phyloP scores from a whole-genome alignment of 2,329 filamentous ascomycete genomes.

The Aureobasidium mangrovei region DNA sequence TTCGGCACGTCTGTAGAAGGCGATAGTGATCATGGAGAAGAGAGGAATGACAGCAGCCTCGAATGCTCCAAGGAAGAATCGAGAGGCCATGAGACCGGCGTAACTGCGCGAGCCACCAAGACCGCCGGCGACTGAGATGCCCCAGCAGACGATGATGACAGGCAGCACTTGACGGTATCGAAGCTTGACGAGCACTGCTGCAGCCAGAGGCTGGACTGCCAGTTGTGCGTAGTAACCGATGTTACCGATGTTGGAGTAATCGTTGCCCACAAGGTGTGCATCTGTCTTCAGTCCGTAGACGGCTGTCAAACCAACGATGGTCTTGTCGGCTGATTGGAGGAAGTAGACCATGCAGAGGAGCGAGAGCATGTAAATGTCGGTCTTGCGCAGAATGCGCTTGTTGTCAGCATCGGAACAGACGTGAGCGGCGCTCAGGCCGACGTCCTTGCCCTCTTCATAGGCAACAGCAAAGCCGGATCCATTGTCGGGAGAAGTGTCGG shows the following conservation, averaged over 20 bases:
- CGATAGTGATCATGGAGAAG: constrained; percentile 15
- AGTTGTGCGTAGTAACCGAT: constrained; percentile 17
- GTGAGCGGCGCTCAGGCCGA: constrained; percentile 6
- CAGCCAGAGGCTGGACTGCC: constrained; percentile 13
- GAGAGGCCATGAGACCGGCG: constrained; percentile 15
- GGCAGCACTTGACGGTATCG: constrained; percentile 15
- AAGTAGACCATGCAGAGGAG: constrained; percentile 15
- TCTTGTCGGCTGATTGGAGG: constrained; percentile 14
- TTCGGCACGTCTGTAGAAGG: constrained; percentile 13
- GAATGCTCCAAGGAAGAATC: constrained; percentile 18
- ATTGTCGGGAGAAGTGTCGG: constrained; percentile 6
- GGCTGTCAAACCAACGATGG: constrained; percentile 15
- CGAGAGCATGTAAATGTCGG: constrained; percentile 15
- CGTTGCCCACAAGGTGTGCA: constrained; percentile 15
- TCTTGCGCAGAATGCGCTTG: constrained; percentile 15
- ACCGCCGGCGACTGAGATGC: constrained; percentile 13
- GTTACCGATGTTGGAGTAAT: constrained; percentile 16
- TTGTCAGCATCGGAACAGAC: constrained; percentile 14
- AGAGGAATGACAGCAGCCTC: constrained; percentile 15
- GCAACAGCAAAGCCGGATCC: constrained; percentile 8
- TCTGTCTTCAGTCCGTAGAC: constrained; percentile 17
- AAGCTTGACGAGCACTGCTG: constrained; percentile 14
- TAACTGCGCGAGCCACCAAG: constrained; percentile 15
- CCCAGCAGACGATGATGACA: constrained; percentile 16
- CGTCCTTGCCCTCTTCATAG: constrained; percentile 13